Percentiles rank a stretch among this genome's conserved stretches.
phyloP scores from a whole-genome alignment of 2,329 filamentous ascomycete genomes.

The Diaporthe citriasiana region DNA sequence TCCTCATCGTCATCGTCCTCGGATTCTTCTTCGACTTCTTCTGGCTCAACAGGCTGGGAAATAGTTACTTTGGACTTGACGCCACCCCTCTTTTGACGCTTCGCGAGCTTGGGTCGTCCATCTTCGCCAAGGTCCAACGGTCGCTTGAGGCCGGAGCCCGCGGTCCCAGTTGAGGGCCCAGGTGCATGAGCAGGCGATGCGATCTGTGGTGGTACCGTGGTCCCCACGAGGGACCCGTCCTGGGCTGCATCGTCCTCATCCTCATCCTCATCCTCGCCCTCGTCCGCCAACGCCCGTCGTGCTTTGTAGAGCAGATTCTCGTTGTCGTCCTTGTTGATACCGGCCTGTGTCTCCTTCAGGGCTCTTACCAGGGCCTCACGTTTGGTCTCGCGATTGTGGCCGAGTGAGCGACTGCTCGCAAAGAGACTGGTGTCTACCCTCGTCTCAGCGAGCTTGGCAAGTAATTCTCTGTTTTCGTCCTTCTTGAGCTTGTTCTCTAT shows the following conservation, averaged over 20 bases:
- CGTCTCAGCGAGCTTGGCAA: slow-evolving; percentile 84
- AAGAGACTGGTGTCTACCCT: slow-evolving; percentile 88
- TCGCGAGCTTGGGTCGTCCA: slow-evolving; percentile 85
- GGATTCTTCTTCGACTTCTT: slow-evolving; percentile 48
- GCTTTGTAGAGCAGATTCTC: slow-evolving; percentile 68
- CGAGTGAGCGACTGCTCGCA: slow-evolving; percentile 82
- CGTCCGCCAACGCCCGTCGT: slow-evolving; percentile 52
- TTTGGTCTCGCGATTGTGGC: slow-evolving; percentile 79
- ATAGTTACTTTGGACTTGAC: slow-evolving; percentile 68
- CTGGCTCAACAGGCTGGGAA: slow-evolving; percentile 57
- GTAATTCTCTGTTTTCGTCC: slow-evolving; percentile 87
- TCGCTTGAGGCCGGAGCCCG: slow-evolving; percentile 88
- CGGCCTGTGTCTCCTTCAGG: slow-evolving; percentile 74
- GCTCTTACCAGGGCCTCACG: slow-evolving; percentile 76
- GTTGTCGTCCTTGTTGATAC: slow-evolving; percentile 68
- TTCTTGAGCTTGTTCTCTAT: slow-evolving; percentile 93
- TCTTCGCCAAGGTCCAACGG: slow-evolving; percentile 85
- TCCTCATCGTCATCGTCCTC: slow-evolving; percentile 61
- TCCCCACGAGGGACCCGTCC: not conserved
- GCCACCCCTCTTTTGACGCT: slow-evolving; percentile 80
- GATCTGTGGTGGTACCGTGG: not conserved
- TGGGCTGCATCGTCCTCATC: slow-evolving; percentile 45
- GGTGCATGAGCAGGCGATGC: not conserved
- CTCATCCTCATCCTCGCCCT: slow-evolving; percentile 48
- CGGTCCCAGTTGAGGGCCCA: slow-evolving; percentile 42